Percentiles rank a stretch among this genome's conserved stretches.
phyloP scores from a whole-genome alignment of 1,284 basidiomycete genomes.

The Neonothopanus nambi region DNA sequence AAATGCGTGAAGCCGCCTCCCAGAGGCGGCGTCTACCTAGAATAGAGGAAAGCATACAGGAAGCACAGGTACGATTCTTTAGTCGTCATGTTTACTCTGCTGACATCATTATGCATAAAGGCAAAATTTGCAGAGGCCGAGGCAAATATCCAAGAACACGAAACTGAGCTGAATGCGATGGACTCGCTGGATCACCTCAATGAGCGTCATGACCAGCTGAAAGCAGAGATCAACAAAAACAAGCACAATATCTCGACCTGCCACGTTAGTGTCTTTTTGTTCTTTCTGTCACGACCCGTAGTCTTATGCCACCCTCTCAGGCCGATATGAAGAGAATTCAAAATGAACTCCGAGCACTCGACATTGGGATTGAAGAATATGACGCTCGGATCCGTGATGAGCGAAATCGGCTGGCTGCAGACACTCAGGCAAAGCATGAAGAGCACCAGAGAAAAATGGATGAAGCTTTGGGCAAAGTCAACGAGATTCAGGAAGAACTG shows the following conservation, averaged over 20 bases:
- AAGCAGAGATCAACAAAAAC: slow-evolving; percentile 45
- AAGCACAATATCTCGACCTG: slow-evolving; percentile 45
- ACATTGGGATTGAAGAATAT: slow-evolving; percentile 48
- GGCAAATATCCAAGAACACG: slow-evolving; percentile 47
- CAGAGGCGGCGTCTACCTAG: slow-evolving; percentile 48
- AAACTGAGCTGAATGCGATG: slow-evolving; percentile 48
- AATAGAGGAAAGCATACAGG: slow-evolving; percentile 45
- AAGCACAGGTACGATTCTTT: slow-evolving; percentile 43
- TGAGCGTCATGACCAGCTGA: slow-evolving; percentile 43
- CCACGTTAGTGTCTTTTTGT: slow-evolving; percentile 38
- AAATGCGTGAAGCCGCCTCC: slow-evolving; percentile 53
- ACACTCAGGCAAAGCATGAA: slow-evolving; percentile 63
- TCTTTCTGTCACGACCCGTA: slow-evolving; percentile 3
- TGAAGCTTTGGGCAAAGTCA: slow-evolving; percentile 36
- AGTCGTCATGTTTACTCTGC: background rate
- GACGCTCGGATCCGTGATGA: slow-evolving; percentile 59
- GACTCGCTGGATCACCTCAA: slow-evolving; percentile 56
- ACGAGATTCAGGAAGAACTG: slow-evolving; percentile 36
- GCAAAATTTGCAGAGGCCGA: slow-evolving; percentile 41
- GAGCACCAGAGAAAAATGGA: slow-evolving; percentile 52
- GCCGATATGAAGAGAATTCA: slow-evolving; percentile 50
- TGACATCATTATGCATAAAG: slow-evolving; percentile 22
- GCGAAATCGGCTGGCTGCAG: slow-evolving; percentile 51
- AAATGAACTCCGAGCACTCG: slow-evolving; percentile 37
- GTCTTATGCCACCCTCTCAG: slow-evolving; percentile 31